Evolutionary conservation across 805 yeast genomes (phyloP).

Genomic region (Candida sakaeoensis): DNA sequence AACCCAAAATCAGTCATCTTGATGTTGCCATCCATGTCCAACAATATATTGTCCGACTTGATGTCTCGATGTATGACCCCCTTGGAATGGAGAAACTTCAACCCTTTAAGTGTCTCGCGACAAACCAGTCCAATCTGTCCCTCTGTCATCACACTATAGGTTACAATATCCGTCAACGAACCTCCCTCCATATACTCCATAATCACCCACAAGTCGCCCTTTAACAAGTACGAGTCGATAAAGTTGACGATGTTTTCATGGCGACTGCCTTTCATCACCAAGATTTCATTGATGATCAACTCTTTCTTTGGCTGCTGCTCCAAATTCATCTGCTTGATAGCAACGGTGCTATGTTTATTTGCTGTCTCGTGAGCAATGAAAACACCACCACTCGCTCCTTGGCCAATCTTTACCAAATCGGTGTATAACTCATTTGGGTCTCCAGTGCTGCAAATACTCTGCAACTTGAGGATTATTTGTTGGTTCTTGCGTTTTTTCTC

Average conservation of each 20-base stretch:
- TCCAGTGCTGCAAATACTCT: constrained; percentile 75
- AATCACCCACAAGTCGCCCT: constrained; percentile 88
- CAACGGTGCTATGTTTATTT: constrained; percentile 61
- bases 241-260: constrained; percentile 94
- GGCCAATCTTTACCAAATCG: constrained; percentile 83
- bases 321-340: constrained; percentile 93
- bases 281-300: constrained; percentile 86
- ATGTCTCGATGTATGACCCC: constrained; percentile 96
- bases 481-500: constrained; percentile 69
- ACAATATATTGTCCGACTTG: constrained; percentile 86
- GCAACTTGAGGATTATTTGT: constrained; percentile 66
- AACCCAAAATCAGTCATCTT: constrained; percentile 95
- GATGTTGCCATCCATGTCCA: constrained; percentile 81
- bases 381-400: constrained; percentile 98
- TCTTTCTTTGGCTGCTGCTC: constrained; percentile 96
- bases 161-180: constrained; percentile 89
- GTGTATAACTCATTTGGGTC: constrained; percentile 74
- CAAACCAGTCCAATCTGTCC: constrained; percentile 95
- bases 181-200: constrained; percentile 99
- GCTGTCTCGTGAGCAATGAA: constrained; percentile 71
- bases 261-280: constrained; percentile 89
- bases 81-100: constrained; percentile 81
- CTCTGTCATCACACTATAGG: constrained; percentile 85
- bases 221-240: constrained; percentile 75
- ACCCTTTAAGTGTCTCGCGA: constrained; percentile 82